Evolutionary conservation across 129 eudicot species (phyloP), one percentile per base, ranked within the genome.

Genomic region (Flaveria trinervia): DNA sequence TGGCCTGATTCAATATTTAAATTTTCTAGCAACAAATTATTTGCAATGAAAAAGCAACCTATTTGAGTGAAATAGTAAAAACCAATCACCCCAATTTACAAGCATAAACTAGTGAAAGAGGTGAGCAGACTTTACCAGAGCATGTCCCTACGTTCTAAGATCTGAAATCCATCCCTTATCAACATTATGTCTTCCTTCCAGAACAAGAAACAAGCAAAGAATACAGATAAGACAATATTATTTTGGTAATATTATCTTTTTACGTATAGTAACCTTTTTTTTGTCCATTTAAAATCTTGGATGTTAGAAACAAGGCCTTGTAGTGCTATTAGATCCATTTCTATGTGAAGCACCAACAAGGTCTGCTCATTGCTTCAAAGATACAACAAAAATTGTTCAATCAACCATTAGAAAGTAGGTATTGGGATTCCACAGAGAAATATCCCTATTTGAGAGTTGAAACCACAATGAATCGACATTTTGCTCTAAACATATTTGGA

Each of bases 131-230:
- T 25, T 61, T 81, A 90, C 97, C 96, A 83, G 83, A 75, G 90
- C 84, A 70, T 86, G 79, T 79, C 98, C 98, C 72, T 73, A 76
- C 82, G 30, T 78, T 75, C 90, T 86, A 73, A 94, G 88, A 75
- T 89, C 97, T 71, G 90, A 80, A 72, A 94, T 85, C 98, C 98
- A 94, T 33, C 86, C 93, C 80, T 54, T 78, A 82, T 94, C 97
- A 26, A 88, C 97, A 79, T 94, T 89, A 86, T 91, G 98, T 51
- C 97, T 88, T 77, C 98, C 98, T 79, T 94, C 96, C 70, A 94
- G 84, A 66, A 87, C 77, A 75, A 25, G 46, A 70, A 70, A 50
- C 44, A 52, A 33, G 18, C 2, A 72, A 52, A 28, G 18, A 71
- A 26, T 46, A 5, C 49, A 17, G 10, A 72, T 18, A 51, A 54